Evolutionary conservation across 1,139 yeast species (phyloP).

Genomic region (Hyphopichia fennica): DNA sequence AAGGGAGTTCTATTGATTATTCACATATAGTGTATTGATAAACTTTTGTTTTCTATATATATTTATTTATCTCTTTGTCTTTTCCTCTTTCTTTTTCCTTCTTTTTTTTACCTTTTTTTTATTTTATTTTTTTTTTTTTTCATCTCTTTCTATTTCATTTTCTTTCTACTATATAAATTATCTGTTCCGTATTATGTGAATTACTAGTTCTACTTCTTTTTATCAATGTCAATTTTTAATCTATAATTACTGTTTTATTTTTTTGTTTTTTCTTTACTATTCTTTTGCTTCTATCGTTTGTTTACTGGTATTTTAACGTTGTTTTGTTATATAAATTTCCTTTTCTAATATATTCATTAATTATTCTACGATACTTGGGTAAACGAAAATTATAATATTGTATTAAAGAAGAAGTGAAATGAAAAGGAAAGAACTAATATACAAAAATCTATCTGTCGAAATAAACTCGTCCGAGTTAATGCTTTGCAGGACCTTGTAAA

Average conservation of each 20-base stretch:
- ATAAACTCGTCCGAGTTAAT: not conserved
- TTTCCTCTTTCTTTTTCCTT: not conserved
- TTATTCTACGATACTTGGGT: not conserved
- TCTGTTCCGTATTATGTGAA: slow-evolving; percentile 2
- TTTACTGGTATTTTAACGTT: not conserved
- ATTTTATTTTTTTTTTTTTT: not conserved
- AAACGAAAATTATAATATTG: slow-evolving; percentile 3
- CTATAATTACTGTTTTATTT: not conserved
- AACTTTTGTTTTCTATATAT: too few relatives aligned
- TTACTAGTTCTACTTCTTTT: not conserved
- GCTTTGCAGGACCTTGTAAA: slow-evolving; percentile 12
- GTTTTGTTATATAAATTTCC: not conserved
- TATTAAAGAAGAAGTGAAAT: slow-evolving; percentile 1
- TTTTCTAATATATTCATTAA: not conserved
- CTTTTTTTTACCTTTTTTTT: not conserved
- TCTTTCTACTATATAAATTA: not conserved
- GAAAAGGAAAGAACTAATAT: not conserved
- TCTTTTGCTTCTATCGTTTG: not conserved
- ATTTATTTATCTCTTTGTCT: not conserved
- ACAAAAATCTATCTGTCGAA: not conserved
- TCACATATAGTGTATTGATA: too few relatives aligned
- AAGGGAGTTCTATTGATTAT: too few relatives aligned
- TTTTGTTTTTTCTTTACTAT: too few relatives aligned
- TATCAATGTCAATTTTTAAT: not conserved
- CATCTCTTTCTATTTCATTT: not conserved